Conservation (phyloP, 139 green algal genomes). For the Pseudopediastrum boryanum region DNA sequence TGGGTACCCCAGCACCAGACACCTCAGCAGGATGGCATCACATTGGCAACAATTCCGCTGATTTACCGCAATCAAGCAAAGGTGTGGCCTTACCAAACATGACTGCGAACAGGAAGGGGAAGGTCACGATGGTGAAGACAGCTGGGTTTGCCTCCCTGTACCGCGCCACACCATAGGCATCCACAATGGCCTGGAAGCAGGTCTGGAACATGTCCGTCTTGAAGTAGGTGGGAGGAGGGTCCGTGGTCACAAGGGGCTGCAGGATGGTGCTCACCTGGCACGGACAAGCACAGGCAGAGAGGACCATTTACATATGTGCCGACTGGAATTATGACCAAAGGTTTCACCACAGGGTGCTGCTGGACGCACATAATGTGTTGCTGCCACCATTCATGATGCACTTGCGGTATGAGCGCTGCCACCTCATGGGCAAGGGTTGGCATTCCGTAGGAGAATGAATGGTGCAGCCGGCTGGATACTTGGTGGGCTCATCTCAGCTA, state of each 20-base stretch:
- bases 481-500: no score
- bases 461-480: no score
- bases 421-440: not conserved
- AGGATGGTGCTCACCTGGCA: slow-evolving; percentile 89
- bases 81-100: slow-evolving; percentile 84
- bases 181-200: slow-evolving; percentile 95
- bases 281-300: no score
- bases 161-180: slow-evolving; percentile 94
- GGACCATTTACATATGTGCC: no score
- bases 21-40: no score
- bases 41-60: no score
- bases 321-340: not conserved
- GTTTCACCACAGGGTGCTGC: not conserved
- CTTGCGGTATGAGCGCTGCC: not conserved
- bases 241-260: slow-evolving; percentile 85
- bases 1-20: no score
- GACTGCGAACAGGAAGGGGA: slow-evolving; percentile 99
- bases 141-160: slow-evolving; percentile 96
- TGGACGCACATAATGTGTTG: not conserved
- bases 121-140: slow-evolving; percentile 97
- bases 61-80: not conserved
- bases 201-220: slow-evolving; percentile 88
- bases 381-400: not conserved
- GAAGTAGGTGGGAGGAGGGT: slow-evolving; percentile 94
- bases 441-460: not conserved